Percentiles rank a stretch among this genome's conserved stretches.
Conservation (phyloP, 495 filamentous ascomycete species). For the Aspergillus nidulans region DNA sequence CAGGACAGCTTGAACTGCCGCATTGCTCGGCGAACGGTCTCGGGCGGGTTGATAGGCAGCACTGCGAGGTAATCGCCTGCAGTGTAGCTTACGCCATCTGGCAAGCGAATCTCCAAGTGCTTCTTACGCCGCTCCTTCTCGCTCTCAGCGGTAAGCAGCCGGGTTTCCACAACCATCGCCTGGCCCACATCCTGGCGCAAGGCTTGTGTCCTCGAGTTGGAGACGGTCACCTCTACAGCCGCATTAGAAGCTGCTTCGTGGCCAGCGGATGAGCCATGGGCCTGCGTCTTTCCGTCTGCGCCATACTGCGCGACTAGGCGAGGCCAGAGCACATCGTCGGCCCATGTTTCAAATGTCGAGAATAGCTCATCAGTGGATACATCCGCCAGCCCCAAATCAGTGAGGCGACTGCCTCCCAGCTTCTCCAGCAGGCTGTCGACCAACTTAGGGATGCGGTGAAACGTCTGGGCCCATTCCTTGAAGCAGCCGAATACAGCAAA, state of each 20-base stretch:
- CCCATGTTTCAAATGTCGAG: conserved; percentile 68
- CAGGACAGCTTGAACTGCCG: conserved; percentile 2
- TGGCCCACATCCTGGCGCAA: conserved; percentile 64
- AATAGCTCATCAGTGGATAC: conserved; percentile 63
- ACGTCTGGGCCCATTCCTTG: conserved; percentile 64
- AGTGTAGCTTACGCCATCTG: not conserved
- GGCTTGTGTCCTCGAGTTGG: conserved; percentile 49
- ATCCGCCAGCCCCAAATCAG: conserved; percentile 55
- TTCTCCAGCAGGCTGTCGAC: conserved; percentile 50
- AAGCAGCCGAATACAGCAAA: conserved; percentile 15
- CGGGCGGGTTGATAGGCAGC: not conserved
- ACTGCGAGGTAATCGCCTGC: conserved; percentile 15
- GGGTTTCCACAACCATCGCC: conserved; percentile 53
- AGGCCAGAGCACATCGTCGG: conserved; percentile 61
- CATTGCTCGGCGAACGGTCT: conserved; percentile 5
- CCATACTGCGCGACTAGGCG: conserved; percentile 48
- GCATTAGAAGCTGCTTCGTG: conserved; percentile 28
- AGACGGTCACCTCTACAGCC: conserved; percentile 50
- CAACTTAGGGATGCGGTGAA: conserved; percentile 65
- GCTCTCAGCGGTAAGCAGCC: conserved; percentile 43
- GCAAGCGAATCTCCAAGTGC: conserved; percentile 3
- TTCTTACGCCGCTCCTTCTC: not conserved
- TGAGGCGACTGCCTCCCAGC: conserved; percentile 51
- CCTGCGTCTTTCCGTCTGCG: conserved; percentile 24
- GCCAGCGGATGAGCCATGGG: not conserved